Evolutionary conservation across 495 filamentous ascomycete genomes (phyloP).

Genomic region (Thermothielavioides terrestris): DNA sequence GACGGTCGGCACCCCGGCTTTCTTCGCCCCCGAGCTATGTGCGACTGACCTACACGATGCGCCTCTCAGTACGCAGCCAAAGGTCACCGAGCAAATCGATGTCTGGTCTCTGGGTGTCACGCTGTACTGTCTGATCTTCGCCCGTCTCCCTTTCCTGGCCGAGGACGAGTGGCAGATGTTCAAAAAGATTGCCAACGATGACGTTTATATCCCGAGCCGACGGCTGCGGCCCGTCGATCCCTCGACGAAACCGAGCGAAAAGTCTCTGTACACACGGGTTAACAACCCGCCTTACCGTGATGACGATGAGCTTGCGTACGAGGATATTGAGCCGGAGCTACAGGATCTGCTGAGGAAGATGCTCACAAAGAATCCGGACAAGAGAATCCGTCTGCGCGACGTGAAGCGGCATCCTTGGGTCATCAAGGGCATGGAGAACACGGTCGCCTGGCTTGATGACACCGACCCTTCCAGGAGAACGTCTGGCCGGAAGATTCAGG

Average conservation of each 20-base stretch:
- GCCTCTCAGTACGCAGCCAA: conserved; percentile 31
- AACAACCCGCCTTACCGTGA: conserved; percentile 42
- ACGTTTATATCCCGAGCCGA: conserved; percentile 74
- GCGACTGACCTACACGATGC: conserved; percentile 54
- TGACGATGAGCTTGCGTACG: conserved; percentile 68
- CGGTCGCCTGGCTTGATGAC: conserved; percentile 77
- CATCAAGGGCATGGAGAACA: conserved; percentile 66
- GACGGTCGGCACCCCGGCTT: conserved; percentile 93
- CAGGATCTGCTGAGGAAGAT: conserved; percentile 73
- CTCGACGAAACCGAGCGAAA: conserved; percentile 37
- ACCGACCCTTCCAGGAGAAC: conserved; percentile 77
- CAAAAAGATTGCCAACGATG: conserved; percentile 77
- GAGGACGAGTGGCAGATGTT: conserved; percentile 88
- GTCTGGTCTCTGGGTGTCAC: conserved; percentile 97
- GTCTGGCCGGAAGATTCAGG: conserved; percentile 83
- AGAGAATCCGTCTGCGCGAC: conserved; percentile 80
- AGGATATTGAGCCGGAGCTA: conserved; percentile 75
- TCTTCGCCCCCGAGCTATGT: conserved; percentile 97
- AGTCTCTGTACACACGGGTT: conserved; percentile 47
- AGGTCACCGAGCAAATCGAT: conserved; percentile 65
- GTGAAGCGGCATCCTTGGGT: conserved; percentile 98
- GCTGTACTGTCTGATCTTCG: conserved; percentile 89
- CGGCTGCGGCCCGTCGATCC: conserved; percentile 72
- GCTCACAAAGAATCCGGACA: conserved; percentile 78
- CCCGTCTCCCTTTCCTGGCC: conserved; percentile 84